These are phyloP conservation scores for Umbelopsis isabellina DNA, from an alignment of 192 early-diverging fungal species.

Conservation along the genomic window DNA sequence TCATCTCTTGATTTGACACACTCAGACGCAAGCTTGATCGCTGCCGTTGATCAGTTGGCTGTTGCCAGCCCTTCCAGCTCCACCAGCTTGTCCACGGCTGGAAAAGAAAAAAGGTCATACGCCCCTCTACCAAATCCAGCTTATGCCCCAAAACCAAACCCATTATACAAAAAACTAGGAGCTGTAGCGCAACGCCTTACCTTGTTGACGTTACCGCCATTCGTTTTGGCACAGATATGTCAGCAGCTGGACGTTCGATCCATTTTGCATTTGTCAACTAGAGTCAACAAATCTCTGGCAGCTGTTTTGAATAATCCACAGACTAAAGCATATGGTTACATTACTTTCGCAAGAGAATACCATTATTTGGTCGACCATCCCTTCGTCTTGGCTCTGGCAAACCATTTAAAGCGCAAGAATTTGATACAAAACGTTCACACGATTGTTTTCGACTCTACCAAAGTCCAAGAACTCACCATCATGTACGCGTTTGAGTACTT, in stretches of 20 bases:
- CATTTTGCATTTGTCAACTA: conserved; percentile 1
- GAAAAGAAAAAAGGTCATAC: neutral
- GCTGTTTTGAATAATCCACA: conserved; percentile 6
- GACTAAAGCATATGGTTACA: conserved; percentile 3
- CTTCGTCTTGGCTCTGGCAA: conserved; percentile 8
- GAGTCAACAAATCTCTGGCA: neutral
- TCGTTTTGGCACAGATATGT: conserved; percentile 3
- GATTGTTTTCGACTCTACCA: conserved; percentile 18
- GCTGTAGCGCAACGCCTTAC: neutral
- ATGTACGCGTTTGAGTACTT: conserved; percentile 26
- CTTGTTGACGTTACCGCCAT: neutral
- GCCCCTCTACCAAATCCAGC: neutral
- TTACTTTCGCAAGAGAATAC: conserved; percentile 3
- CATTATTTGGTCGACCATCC: conserved; percentile 21
- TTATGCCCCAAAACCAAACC: neutral
- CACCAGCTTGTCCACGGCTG: too few relatives aligned
- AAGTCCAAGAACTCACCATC: conserved; percentile 24
- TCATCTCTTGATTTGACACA: neutral
- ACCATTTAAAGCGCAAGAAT: conserved; percentile 3
- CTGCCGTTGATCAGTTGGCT: conserved; percentile 16
- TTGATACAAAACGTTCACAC: conserved; percentile 7
- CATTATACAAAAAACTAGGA: neutral
- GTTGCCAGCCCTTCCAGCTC: neutral
- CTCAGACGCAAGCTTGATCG: neutral
- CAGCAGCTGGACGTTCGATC: conserved; percentile 20